Evolutionary conservation across 768 basidiomycete genomes (phyloP).

Genomic region (Tulasnella sp.): DNA sequence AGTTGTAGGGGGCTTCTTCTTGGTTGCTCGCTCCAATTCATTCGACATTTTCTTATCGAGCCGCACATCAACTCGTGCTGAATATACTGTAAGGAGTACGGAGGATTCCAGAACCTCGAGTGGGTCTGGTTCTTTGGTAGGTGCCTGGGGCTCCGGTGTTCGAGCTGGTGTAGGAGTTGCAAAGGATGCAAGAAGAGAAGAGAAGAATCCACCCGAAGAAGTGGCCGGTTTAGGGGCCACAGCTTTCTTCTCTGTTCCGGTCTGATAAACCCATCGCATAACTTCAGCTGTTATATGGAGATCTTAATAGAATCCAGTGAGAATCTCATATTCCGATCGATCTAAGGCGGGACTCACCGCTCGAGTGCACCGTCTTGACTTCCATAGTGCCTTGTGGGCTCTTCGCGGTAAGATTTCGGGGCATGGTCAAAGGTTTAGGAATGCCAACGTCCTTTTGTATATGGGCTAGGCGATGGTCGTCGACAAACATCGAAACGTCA

Average conservation of each 20-base stretch:
- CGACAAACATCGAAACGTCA: constrained; percentile 68
- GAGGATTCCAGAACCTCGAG: constrained; percentile 35
- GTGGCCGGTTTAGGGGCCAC: constrained; percentile 13
- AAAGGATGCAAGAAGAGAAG: constrained; percentile 30
- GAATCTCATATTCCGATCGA: constrained; percentile 10
- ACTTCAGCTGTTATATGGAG: constrained; percentile 70
- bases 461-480: constrained; percentile 56
- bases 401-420: constrained; percentile 37
- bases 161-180: constrained; percentile 25
- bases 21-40: constrained; percentile 81
- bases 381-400: constrained; percentile 51
- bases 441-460: constrained; percentile 49
- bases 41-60: constrained; percentile 50
- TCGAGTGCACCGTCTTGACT: constrained; percentile 47
- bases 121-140: constrained; percentile 20
- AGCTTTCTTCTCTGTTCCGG: constrained; percentile 41
- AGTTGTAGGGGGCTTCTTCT: constrained; percentile 75
- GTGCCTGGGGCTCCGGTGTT: constrained; percentile 28
- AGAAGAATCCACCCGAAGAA: constrained; percentile 27
- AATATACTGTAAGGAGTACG: constrained; percentile 50
- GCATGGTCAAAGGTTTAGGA: constrained; percentile 39
- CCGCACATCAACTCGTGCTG: constrained; percentile 50
- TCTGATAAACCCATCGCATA: constrained; percentile 63
- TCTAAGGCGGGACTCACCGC: constrained; percentile 19
- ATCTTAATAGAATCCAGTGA: constrained; percentile 29